Base-by-base conservation (phyloP, 495 filamentous ascomycete genomes). In the Penicillium steckii region DNA sequence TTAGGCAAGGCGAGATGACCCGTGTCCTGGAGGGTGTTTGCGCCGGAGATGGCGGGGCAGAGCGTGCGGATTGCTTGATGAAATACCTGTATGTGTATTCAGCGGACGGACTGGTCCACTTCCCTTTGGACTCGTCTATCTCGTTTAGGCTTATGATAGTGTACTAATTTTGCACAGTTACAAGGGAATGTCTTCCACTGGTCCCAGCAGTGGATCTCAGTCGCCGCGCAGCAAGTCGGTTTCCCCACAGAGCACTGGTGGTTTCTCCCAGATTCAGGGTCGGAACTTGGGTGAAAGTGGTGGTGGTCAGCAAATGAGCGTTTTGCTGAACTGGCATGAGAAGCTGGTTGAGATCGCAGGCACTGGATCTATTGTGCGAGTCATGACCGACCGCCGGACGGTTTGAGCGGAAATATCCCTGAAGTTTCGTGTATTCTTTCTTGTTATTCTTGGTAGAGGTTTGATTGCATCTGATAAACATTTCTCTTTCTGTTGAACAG, bases 241-340 rank as follows among this genome's bases (percentile, higher is more conserved):
- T 52, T 87, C 88, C 29, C 90, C 91, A 26, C 90, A 96, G 70
- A 73, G 79, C 45, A 95, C 91, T 4, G 90, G 60, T 5, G 89
- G 63, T 62, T 95, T 96, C 73, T 89, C 87, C 56, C 91, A 96
- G 70, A 81, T 92, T 55, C 84, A 86, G 48, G 74, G 74, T 12
- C 76, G 90, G 32, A 82, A 85, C 33, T 78, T 85, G 17, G 82
- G 80, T 17, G 85, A 82, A 57, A 89, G 92, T 52, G 87, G 87
- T 50, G 86, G 88, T 56, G 89, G 90, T 42, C 83, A 89, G 59
- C 87, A 86, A 40, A 95, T 95, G 91, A 95, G 91, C 57, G 91
- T 97, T 38, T 64, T 97, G 62, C 72, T 97, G 56, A 95, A 87
- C 65, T 97, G 91, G 91, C 91, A 96, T 63, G 91, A 97, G 80